phyloP scores from a whole-genome alignment of 768 basidiomycete genomes.

The Mrakia blollopis region DNA sequence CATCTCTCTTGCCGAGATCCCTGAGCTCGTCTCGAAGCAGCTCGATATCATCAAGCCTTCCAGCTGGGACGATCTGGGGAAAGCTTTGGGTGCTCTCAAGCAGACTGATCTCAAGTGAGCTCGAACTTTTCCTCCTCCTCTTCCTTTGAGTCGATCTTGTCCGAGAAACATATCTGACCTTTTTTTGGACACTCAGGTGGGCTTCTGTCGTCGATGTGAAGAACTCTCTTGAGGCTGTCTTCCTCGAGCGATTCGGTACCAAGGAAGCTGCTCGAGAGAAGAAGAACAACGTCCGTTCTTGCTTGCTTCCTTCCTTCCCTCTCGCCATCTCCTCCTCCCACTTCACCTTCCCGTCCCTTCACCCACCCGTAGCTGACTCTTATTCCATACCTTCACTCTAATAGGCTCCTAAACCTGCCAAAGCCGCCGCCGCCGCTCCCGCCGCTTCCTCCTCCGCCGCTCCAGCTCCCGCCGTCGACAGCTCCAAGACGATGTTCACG shows the following conservation, averaged over 20 bases:
- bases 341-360: too few relatives aligned
- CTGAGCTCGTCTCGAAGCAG: constrained; percentile 50
- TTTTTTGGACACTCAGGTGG: constrained; percentile 60
- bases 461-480: constrained; percentile 30
- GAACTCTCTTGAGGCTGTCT: constrained; percentile 66
- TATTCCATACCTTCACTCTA: neutral
- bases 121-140: neutral
- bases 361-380: neutral
- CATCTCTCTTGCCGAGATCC: constrained; percentile 64
- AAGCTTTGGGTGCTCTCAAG: constrained; percentile 35
- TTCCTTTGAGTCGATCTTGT: neutral
- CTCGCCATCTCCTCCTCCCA: neutral
- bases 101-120: constrained; percentile 34
- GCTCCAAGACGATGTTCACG: constrained; percentile 63
- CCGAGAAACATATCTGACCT: too few relatives aligned
- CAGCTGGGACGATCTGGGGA: constrained; percentile 50
- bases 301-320: too few relatives aligned
- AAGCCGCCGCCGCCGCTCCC: constrained; percentile 21
- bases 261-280: constrained; percentile 60
- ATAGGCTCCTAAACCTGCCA: constrained; percentile 35
- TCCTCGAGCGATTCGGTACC: constrained; percentile 63
- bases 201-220: constrained; percentile 79
- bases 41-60: constrained; percentile 46
- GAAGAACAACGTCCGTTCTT: constrained; percentile 46
- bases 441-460: constrained; percentile 43